Evolutionary conservation across 2,329 filamentous ascomycete species (phyloP).

Genomic region (Colletotrichum sublineola): DNA sequence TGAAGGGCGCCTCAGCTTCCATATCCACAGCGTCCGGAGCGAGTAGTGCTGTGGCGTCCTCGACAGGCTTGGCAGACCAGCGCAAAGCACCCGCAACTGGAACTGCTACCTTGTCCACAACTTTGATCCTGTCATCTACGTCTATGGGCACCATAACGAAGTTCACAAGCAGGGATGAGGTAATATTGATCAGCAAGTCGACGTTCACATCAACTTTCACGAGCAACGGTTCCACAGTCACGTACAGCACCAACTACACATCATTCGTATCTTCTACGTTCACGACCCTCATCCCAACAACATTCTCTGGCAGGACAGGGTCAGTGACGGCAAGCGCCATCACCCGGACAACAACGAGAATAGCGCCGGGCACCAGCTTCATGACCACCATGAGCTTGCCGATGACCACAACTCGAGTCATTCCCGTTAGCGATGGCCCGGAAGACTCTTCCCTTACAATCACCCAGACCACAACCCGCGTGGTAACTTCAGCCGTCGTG

Average conservation of each 20-base stretch:
- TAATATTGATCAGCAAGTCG: slow-evolving; percentile 1
- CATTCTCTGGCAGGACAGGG: not conserved
- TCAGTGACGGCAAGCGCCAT: slow-evolving; percentile 3
- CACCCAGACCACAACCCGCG: slow-evolving; percentile 1
- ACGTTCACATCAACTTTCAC: slow-evolving; percentile 27
- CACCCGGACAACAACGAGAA: slow-evolving; percentile 6
- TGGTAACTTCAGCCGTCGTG: not conserved
- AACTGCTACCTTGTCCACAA: not conserved
- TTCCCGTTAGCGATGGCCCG: slow-evolving; percentile 1
- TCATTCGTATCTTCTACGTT: not conserved
- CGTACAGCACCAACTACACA: not conserved
- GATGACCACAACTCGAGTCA: not conserved
- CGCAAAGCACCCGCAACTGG: not conserved
- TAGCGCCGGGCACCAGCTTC: not conserved
- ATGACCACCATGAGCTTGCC: slow-evolving; percentile 13
- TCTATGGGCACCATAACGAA: not conserved
- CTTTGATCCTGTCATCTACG: not conserved
- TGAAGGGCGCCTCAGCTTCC: not conserved
- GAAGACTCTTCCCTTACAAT: slow-evolving; percentile 14
- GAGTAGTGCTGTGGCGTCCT: not conserved
- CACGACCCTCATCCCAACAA: slow-evolving; percentile 12
- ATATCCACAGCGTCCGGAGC: not conserved
- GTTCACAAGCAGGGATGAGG: not conserved
- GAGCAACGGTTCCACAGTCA: slow-evolving; percentile 1
- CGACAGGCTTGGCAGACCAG: not conserved